Evolutionary conservation across 768 basidiomycete genomes (phyloP), one percentile per base, ranked within the genome.

Genomic region (Boletales sp.): DNA sequence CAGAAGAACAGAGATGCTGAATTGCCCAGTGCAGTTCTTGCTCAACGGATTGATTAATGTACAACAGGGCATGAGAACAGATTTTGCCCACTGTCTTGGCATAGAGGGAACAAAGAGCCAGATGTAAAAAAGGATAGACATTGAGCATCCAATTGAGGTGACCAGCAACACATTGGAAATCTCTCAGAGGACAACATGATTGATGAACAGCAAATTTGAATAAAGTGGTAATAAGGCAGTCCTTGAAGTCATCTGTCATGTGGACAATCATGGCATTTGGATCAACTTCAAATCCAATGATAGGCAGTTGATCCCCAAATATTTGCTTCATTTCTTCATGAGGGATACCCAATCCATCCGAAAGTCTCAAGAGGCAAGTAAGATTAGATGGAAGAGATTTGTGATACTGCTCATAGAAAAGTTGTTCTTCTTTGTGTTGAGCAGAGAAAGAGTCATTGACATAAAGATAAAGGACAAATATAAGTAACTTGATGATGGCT

Each of bases 271-370:
- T 68, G 0, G 17, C 2, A 8, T 61, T 57, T 0, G 61, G 57
- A 21, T 74, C 58, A 1, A 74, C 62, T 4, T 54, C 54, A 38
- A 75, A 73, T 0, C 73, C 71, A 35, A 74, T 72, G 33, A 74
- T 42, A 2, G 41, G n/a, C 17, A 33, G 8, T 2, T 4, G 33
- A 14, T 19, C 31, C 1, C 18, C 42, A 43, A 12, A 43, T 2
- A 43, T 12, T 10, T 43, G 17, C 9, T 43, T 43, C 5, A 4
- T 10, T 4, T 61, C 48, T 1, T 66, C 57, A 40, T 72, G 69
- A 0, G 71, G 69, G 1, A 69, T 21, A 0, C 62, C 56, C 8
- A 70, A 28, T 0, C 40, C n/a, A 32, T 74, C 70, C 64, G 66
- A 71, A 0, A 73, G 56, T 0, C 19, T 34, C 0, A 74, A 61